phyloP scores from a whole-genome alignment of 441 rosid species.

The Adansonia rubrostipa region DNA sequence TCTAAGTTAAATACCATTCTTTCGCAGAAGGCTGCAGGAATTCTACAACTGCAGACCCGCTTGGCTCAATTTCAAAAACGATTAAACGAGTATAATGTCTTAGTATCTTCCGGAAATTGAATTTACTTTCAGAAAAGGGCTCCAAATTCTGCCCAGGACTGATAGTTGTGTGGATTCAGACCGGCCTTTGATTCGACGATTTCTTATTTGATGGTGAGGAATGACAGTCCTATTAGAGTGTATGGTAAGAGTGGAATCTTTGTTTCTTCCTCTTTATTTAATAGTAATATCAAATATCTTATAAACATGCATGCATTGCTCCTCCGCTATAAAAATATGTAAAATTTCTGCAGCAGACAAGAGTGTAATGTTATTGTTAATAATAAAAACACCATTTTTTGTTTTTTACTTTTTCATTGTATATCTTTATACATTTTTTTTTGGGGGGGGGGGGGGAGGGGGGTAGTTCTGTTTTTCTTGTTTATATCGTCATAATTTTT shows the following conservation, averaged over 20 bases:
- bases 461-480: no score
- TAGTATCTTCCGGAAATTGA: conserved; percentile 61
- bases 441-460: no score
- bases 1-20: conserved; percentile 67
- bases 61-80: conserved; percentile 81
- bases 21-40: conserved; percentile 80
- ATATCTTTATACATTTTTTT: no score
- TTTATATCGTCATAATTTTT: no score
- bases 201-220: background rate
- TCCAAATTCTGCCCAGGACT: background rate
- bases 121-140: background rate
- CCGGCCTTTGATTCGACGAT: background rate
- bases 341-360: background rate
- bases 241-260: conserved; percentile 21
- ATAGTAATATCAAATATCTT: background rate
- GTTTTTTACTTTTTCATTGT: background rate
- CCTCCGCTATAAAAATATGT: background rate
- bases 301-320: background rate
- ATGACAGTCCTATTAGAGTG: background rate
- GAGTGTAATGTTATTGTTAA: background rate
- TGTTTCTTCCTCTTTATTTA: background rate
- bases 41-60: conserved; percentile 64
- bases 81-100: conserved; percentile 71
- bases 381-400: conserved; percentile 11
- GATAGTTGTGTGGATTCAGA: background rate